phyloP scores from a whole-genome alignment of 139 green algal species.

The Trebouxia sp. region DNA sequence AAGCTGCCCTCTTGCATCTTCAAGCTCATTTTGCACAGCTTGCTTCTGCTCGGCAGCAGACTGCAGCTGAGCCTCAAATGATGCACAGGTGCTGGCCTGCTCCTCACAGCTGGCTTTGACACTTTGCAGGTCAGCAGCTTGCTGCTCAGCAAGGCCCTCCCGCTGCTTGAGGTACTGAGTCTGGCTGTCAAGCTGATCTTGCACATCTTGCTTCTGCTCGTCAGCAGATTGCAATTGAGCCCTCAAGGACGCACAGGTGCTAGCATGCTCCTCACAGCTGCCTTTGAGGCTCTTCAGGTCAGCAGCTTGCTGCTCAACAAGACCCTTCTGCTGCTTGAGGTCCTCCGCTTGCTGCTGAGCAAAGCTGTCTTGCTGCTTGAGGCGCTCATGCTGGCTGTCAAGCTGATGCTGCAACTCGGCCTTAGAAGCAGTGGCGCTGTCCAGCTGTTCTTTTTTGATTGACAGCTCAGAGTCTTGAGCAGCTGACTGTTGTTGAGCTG shows the following conservation, averaged over 20 bases:
- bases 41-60: not conserved
- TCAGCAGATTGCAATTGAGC: no score
- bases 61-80: not conserved
- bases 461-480: not conserved
- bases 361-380: not conserved
- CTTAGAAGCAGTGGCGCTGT: not conserved
- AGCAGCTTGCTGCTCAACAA: not conserved
- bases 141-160: not conserved
- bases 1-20: no score
- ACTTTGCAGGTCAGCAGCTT: not conserved
- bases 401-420: not conserved
- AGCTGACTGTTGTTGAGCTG: not conserved
- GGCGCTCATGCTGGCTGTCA: not conserved
- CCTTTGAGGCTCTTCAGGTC: not conserved
- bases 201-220: not conserved
- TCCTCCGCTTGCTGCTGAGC: not conserved
- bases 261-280: not conserved
- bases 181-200: not conserved
- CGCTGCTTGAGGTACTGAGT: no score
- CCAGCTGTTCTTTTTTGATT: not conserved
- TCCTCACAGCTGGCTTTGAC: not conserved
- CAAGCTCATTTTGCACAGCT: not conserved
- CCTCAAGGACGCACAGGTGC: no score
- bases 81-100: no score
- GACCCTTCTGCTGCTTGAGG: not conserved